Percentiles rank a stretch among this genome's conserved stretches.
These are phyloP conservation scores for Boletus patriciae DNA, from an alignment of 768 basidiomycete genomes.

Conservation along the genomic window DNA sequence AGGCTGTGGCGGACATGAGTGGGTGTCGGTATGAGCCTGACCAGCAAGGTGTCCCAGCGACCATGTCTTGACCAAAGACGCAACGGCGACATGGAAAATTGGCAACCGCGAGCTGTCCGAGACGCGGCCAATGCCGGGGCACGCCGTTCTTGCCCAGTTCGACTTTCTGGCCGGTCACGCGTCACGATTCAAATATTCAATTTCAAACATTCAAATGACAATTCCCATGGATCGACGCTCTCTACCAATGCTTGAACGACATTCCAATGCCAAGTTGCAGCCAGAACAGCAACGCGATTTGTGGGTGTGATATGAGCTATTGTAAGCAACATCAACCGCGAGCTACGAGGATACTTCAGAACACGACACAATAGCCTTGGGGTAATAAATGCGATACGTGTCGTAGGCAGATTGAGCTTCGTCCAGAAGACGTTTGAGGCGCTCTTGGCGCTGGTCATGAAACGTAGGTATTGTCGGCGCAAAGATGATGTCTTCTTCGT, in stretches of 20 bases:
- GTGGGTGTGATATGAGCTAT: no score
- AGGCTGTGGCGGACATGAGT: background rate
- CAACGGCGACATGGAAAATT: conserved; percentile 5
- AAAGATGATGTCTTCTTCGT: conserved; percentile 14
- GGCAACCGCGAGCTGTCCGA: background rate
- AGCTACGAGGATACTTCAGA: background rate
- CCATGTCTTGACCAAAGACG: background rate
- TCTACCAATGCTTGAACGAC: no score
- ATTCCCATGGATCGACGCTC: no score
- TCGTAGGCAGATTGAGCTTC: conserved; percentile 13
- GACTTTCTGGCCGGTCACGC: no score
- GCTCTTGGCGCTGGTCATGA: conserved; percentile 9
- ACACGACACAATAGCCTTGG: background rate
- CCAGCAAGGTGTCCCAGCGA: background rate
- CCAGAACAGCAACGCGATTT: no score
- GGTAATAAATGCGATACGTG: background rate
- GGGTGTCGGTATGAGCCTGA: background rate
- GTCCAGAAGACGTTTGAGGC: conserved; percentile 10
- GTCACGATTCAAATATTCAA: background rate
- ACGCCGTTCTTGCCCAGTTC: background rate
- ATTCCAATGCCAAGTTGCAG: no score
- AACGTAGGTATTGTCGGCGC: conserved; percentile 18
- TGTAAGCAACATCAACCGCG: background rate
- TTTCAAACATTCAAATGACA: no score
- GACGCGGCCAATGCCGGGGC: background rate